Percentiles rank a stretch among this genome's conserved stretches.
These are phyloP conservation scores for Solanum gracilifrons DNA, from an alignment of 257 asterid genomes.

Conservation along the genomic window DNA sequence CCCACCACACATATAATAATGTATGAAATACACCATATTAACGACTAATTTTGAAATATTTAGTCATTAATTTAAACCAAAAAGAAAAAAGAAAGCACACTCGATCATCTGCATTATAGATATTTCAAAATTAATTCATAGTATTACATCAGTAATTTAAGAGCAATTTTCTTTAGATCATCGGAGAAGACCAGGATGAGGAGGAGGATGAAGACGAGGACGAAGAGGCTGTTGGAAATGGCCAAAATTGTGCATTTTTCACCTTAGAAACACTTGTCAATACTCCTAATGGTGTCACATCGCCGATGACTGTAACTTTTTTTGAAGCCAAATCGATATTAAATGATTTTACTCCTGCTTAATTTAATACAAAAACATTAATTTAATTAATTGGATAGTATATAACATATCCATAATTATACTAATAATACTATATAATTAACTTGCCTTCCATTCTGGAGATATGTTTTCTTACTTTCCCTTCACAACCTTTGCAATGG, in stretches of 20 bases:
- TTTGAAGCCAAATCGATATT: constrained; percentile 63
- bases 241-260: constrained; percentile 77
- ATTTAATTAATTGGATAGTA: not conserved
- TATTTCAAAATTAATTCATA: not conserved
- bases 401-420: not conserved
- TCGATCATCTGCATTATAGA: not conserved
- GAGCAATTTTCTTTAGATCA: constrained; percentile 2
- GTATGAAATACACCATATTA: not conserved
- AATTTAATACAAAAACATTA: not conserved
- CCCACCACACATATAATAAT: not conserved
- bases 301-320: constrained; percentile 64
- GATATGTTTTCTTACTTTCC: constrained; percentile 70
- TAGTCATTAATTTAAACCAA: not conserved
- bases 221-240: constrained; percentile 26
- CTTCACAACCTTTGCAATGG: constrained; percentile 96
- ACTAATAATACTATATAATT: not conserved
- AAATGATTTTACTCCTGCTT: constrained; percentile 73
- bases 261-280: constrained; percentile 69
- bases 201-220: constrained; percentile 12
- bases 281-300: constrained; percentile 62
- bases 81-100: not conserved
- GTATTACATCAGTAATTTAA: not conserved
- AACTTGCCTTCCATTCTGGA: constrained; percentile 86
- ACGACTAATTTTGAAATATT: not conserved
- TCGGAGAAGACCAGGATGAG: constrained; percentile 8